Conservation (phyloP, 768 basidiomycete species). For the Tulasnella sp. region DNA sequence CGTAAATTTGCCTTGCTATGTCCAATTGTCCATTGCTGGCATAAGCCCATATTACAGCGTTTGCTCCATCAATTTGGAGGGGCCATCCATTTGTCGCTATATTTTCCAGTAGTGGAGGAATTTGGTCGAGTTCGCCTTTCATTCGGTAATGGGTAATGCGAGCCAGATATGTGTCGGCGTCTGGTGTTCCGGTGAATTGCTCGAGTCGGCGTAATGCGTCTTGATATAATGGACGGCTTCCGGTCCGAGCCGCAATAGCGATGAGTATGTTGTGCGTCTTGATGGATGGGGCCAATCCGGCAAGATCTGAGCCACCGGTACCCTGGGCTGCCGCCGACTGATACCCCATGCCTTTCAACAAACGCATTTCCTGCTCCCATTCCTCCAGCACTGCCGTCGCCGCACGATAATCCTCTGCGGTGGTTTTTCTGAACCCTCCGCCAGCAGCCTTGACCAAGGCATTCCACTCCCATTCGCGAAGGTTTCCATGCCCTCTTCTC, state of each 20-base stretch:
- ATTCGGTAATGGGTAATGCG: slow-evolving; percentile 55
- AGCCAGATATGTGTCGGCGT: slow-evolving; percentile 60
- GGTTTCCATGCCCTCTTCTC: slow-evolving; percentile 48
- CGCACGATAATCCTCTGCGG: slow-evolving; percentile 54
- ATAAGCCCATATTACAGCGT: slow-evolving; percentile 69
- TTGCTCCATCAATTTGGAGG: slow-evolving; percentile 63
- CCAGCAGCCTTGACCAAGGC: slow-evolving; percentile 64
- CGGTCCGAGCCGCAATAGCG: slow-evolving; percentile 17
- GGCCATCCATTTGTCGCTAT: slow-evolving; percentile 52
- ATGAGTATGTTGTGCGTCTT: slow-evolving; percentile 56
- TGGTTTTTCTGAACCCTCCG: slow-evolving; percentile 59
- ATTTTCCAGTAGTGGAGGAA: slow-evolving; percentile 54
- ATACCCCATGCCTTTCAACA: neutral
- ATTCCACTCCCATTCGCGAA: slow-evolving; percentile 73
- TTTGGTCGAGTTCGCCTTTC: slow-evolving; percentile 48
- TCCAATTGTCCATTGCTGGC: slow-evolving; percentile 52
- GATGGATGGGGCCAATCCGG: slow-evolving; percentile 53
- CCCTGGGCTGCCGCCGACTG: neutral
- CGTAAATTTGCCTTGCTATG: slow-evolving; percentile 60
- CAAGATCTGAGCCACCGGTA: neutral
- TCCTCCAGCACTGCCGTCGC: slow-evolving; percentile 61
- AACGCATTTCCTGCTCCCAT: slow-evolving; percentile 43
- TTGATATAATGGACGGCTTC: neutral
- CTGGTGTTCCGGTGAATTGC: slow-evolving; percentile 51
- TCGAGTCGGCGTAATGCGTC: slow-evolving; percentile 18